Evolutionary conservation across 1,139 yeast genomes (phyloP).

Genomic region (Citeromyces siamensis): DNA sequence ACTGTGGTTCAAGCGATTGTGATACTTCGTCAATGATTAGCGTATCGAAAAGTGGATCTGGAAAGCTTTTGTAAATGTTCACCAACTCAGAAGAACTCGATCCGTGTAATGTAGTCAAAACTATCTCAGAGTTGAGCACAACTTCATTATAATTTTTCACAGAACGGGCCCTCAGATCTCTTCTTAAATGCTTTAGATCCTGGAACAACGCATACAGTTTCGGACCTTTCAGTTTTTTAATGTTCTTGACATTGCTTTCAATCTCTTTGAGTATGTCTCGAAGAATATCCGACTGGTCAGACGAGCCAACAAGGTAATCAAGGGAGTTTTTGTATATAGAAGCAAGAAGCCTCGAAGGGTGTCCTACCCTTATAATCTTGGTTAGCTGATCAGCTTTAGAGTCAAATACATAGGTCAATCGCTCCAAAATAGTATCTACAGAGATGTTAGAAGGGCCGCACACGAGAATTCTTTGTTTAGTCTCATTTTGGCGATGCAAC

Average conservation of each 20-base stretch:
- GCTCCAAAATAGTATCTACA: conserved; percentile 81
- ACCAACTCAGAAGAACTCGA: conserved; percentile 63
- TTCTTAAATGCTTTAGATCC: conserved; percentile 55
- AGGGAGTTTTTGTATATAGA: conserved; percentile 59
- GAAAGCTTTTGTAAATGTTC: conserved; percentile 24
- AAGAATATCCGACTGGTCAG: conserved; percentile 50
- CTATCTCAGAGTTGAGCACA: conserved; percentile 50
- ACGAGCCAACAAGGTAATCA: conserved; percentile 56
- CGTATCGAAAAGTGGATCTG: conserved; percentile 49
- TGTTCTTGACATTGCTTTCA: conserved; percentile 38
- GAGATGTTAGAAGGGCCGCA: conserved; percentile 97
- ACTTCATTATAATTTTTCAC: conserved; percentile 48
- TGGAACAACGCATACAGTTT: conserved; percentile 55
- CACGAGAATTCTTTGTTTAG: conserved; percentile 60
- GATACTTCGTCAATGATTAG: conserved; percentile 92
- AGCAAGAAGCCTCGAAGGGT: conserved; percentile 75
- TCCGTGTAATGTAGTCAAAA: conserved; percentile 80
- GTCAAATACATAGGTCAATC: conserved; percentile 30
- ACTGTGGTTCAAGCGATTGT: conserved; percentile 88
- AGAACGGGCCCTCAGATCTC: conserved; percentile 60
- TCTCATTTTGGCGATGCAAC: conserved; percentile 25
- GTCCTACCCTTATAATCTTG: conserved; percentile 71
- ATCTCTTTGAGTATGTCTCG: conserved; percentile 65
- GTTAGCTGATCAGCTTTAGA: conserved; percentile 31
- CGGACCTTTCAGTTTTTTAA: conserved; percentile 55